Conservation (phyloP, 2,329 filamentous ascomycete genomes). For the Dactylellina drechsleri region DNA sequence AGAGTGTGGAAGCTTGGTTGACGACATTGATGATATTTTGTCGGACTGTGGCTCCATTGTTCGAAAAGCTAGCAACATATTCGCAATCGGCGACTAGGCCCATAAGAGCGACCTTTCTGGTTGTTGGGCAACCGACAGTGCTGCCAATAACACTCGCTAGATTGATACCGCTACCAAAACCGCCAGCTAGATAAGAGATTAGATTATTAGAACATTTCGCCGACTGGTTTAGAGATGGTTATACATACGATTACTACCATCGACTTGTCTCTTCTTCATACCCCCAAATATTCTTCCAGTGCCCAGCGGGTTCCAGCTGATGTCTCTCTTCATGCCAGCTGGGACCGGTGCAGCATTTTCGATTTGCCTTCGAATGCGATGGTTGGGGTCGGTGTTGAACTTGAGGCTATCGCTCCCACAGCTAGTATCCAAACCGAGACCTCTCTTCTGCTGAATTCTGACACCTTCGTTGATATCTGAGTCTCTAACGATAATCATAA, state of each 20-base stretch:
- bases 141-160: slow-evolving; percentile 81
- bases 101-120: slow-evolving; percentile 89
- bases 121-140: slow-evolving; percentile 83
- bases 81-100: slow-evolving; percentile 93
- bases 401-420: slow-evolving; percentile 80
- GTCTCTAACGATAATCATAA: slow-evolving; percentile 91
- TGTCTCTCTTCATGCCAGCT: slow-evolving; percentile 72
- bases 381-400: slow-evolving; percentile 80
- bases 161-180: slow-evolving; percentile 83
- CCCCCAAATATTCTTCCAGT: slow-evolving; percentile 67
- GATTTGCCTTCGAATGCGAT: slow-evolving; percentile 69
- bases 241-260: slow-evolving; percentile 68
- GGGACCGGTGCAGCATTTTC: slow-evolving; percentile 64
- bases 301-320: slow-evolving; percentile 65
- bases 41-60: slow-evolving; percentile 66
- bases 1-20: slow-evolving; percentile 82
- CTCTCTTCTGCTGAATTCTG: slow-evolving; percentile 64
- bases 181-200: slow-evolving; percentile 64
- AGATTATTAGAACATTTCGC: slow-evolving; percentile 18
- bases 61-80: slow-evolving; percentile 78
- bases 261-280: slow-evolving; percentile 72
- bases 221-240: slow-evolving; percentile 6
- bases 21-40: slow-evolving; percentile 83
- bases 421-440: slow-evolving; percentile 63
- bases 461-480: slow-evolving; percentile 74